Evolutionary conservation across 768 basidiomycete genomes (phyloP).

Genomic region (Pisolithus marmoratus): DNA sequence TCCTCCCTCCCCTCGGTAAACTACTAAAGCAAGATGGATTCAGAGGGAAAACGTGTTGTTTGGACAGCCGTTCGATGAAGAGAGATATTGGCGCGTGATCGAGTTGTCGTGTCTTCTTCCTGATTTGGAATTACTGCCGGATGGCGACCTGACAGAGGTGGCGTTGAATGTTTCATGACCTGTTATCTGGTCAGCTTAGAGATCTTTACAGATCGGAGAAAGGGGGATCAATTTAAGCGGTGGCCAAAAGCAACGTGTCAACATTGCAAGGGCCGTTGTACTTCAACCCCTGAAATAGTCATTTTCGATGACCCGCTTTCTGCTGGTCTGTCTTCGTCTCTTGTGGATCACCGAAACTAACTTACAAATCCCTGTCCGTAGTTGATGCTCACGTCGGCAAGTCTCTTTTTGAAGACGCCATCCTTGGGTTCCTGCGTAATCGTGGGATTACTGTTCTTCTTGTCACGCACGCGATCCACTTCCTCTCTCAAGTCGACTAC

Average conservation of each 20-base stretch:
- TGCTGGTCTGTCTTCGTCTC: constrained; percentile 37
- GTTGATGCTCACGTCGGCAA: constrained; percentile 76
- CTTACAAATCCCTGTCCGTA: constrained; percentile 12
- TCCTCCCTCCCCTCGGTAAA: background rate
- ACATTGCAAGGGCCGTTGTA: constrained; percentile 70
- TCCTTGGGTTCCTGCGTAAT: constrained; percentile 40
- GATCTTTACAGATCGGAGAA: constrained; percentile 51
- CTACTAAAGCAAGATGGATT: background rate
- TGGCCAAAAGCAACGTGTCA: constrained; percentile 63
- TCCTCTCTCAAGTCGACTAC: constrained; percentile 46
- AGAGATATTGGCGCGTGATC: constrained; percentile 59
- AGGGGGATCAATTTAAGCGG: constrained; percentile 65
- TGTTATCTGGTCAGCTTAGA: background rate
- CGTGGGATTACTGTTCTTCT: constrained; percentile 48
- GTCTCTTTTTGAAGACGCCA: constrained; percentile 61
- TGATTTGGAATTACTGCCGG: constrained; percentile 59
- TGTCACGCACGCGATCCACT: constrained; percentile 53
- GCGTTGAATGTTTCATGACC: constrained; percentile 3
- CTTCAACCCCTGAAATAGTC: constrained; percentile 53
- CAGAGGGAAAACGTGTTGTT: constrained; percentile 66
- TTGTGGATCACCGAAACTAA: background rate
- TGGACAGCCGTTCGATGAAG: constrained; percentile 58
- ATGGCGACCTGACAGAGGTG: constrained; percentile 71
- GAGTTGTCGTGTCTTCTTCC: constrained; percentile 53
- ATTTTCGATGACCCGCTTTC: constrained; percentile 63